These are phyloP conservation scores for Fusarium sp. DNA, from an alignment of 2,329 filamentous ascomycete genomes.

Conservation along the genomic window DNA sequence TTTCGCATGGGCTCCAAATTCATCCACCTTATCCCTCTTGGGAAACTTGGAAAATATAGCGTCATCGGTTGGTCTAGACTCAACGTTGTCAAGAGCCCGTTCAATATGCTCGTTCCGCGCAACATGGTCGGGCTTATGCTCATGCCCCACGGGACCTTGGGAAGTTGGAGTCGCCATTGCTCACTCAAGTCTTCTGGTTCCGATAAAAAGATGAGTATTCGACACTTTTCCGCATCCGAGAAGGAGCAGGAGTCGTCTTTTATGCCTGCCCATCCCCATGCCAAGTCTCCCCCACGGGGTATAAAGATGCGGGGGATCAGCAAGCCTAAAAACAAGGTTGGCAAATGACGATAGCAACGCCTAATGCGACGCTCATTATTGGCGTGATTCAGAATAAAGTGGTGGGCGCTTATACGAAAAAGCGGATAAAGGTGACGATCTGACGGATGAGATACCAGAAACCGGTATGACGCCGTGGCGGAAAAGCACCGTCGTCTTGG, in stretches of 20 bases:
- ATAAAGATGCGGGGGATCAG: conserved; percentile 24
- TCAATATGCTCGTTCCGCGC: conserved; percentile 24
- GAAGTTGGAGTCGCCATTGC: neutral
- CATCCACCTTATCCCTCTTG: conserved; percentile 37
- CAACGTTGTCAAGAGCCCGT: conserved; percentile 6
- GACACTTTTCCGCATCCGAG: too few relatives aligned
- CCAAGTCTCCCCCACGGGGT: conserved; percentile 22
- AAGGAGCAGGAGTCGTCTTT: neutral
- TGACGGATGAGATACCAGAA: neutral
- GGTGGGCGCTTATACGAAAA: conserved; percentile 2
- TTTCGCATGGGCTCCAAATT: conserved; percentile 40
- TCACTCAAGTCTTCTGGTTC: neutral
- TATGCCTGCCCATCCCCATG: conserved; percentile 1
- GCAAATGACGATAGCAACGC: neutral
- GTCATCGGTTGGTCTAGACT: conserved; percentile 24
- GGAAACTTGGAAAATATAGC: conserved; percentile 31
- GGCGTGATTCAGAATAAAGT: neutral
- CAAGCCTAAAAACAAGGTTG: conserved; percentile 21
- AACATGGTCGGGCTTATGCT: neutral
- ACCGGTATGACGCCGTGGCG: neutral
- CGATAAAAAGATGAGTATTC: neutral
- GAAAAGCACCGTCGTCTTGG: neutral
- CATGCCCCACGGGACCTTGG: neutral
- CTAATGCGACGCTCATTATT: neutral
- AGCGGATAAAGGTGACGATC: neutral